Conservation (phyloP, 2,329 filamentous ascomycete species). For the Aspergillus latus region DNA sequence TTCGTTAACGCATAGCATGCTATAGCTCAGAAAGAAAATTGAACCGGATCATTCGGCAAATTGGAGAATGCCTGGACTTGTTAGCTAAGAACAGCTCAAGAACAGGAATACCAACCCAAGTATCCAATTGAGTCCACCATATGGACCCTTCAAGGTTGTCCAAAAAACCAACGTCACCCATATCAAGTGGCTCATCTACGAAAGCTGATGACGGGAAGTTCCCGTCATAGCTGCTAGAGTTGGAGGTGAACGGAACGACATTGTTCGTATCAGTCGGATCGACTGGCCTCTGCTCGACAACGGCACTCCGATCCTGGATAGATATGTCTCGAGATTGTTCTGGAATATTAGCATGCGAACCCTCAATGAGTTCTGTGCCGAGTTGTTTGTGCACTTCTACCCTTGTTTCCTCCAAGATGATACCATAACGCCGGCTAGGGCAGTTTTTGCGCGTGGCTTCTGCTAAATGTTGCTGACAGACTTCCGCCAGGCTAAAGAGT, state of each 20-base stretch:
- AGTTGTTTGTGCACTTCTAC: conserved; percentile 43
- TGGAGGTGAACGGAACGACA: conserved; percentile 12
- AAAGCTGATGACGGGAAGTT: conserved; percentile 24
- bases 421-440: conserved; percentile 49
- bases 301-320: conserved; percentile 1
- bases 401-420: conserved; percentile 49
- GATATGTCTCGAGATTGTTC: conserved; percentile 1
- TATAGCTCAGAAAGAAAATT: conserved; percentile 17
- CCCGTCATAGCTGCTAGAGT: conserved; percentile 19
- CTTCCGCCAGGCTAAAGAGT: conserved; percentile 46
- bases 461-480: conserved; percentile 48
- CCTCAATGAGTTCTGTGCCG: conserved; percentile 18
- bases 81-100: conserved; percentile 7
- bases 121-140: conserved; percentile 42
- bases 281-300: conserved; percentile 9
- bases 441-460: conserved; percentile 49
- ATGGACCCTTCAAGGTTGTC: conserved; percentile 39
- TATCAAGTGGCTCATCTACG: conserved; percentile 19
- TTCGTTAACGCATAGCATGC: not conserved
- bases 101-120: conserved; percentile 32
- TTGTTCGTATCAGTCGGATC: conserved; percentile 3
- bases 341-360: not conserved
- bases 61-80: conserved; percentile 34
- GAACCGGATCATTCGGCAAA: conserved; percentile 32
- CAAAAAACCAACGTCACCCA: conserved; percentile 31